phyloP scores from a whole-genome alignment of 805 yeast genomes.

The Candida saitoana region DNA sequence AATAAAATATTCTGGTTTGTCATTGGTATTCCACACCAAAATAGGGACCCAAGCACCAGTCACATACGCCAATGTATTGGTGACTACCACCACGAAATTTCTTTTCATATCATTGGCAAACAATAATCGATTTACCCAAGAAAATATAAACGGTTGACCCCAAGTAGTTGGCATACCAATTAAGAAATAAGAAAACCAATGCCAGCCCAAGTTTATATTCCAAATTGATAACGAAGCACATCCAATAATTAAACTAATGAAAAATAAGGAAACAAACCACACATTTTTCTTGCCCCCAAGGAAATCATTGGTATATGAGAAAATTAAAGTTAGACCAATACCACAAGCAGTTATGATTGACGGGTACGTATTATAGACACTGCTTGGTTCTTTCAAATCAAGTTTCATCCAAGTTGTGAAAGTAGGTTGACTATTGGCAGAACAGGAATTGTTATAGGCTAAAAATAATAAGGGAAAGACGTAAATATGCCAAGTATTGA shows the following conservation, averaged over 20 bases:
- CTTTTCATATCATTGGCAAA: slow-evolving; percentile 41
- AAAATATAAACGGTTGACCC: slow-evolving; percentile 55
- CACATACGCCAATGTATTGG: slow-evolving; percentile 37
- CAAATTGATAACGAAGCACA: slow-evolving; percentile 43
- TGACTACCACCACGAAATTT: slow-evolving; percentile 34
- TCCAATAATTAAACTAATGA: slow-evolving; percentile 37
- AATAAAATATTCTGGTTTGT: slow-evolving; percentile 26
- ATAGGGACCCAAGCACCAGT: slow-evolving; percentile 38
- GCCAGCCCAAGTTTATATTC: slow-evolving; percentile 46
- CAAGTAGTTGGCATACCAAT: slow-evolving; percentile 45
- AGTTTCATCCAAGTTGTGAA: slow-evolving; percentile 35
- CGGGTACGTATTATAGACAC: slow-evolving; percentile 31
- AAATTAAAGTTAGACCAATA: slow-evolving; percentile 19
- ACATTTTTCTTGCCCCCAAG: slow-evolving; percentile 32
- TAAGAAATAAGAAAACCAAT: slow-evolving; percentile 49
- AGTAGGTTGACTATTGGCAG: slow-evolving; percentile 33
- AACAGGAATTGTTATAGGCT: slow-evolving; percentile 32
- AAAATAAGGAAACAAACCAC: slow-evolving; percentile 33
- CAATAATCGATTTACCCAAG: slow-evolving; percentile 52
- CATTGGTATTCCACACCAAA: slow-evolving; percentile 35
- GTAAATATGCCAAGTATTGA: slow-evolving; percentile 47
- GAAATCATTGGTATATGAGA: slow-evolving; percentile 29
- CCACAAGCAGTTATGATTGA: slow-evolving; percentile 25
- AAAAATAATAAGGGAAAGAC: slow-evolving; percentile 40
- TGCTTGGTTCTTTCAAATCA: slow-evolving; percentile 22